Percentiles rank a stretch among this genome's conserved stretches.
Evolutionary conservation across 2,329 filamentous ascomycete species (phyloP).

Genomic region (Septoria petroselini): DNA sequence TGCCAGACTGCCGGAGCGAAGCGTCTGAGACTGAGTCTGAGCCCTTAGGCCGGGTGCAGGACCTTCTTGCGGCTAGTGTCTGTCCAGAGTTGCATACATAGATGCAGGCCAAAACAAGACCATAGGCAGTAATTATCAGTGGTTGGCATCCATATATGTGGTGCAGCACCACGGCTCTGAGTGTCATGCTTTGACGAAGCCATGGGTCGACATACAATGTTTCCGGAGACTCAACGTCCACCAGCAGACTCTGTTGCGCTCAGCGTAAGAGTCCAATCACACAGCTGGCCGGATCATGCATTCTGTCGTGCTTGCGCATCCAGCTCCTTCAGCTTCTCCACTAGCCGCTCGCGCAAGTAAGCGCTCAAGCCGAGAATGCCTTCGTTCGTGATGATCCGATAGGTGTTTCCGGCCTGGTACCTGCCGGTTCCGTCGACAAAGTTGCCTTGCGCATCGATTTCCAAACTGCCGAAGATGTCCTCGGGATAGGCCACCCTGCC

Average conservation of each 20-base stretch:
- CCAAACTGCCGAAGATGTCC: constrained; percentile 64
- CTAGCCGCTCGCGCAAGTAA: constrained; percentile 36
- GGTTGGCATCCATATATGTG: too few relatives aligned
- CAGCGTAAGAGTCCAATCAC: background rate
- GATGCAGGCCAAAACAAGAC: too few relatives aligned
- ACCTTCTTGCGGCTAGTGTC: too few relatives aligned
- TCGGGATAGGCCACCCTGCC: constrained; percentile 64
- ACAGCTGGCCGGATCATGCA: constrained; percentile 5
- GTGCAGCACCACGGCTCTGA: too few relatives aligned
- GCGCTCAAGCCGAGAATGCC: constrained; percentile 48
- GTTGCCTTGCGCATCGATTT: constrained; percentile 57
- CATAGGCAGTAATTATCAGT: too few relatives aligned
- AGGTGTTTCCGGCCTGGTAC: constrained; percentile 62
- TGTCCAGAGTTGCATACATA: too few relatives aligned
- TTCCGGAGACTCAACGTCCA: background rate
- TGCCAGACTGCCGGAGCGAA: too few relatives aligned
- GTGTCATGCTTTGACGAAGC: too few relatives aligned
- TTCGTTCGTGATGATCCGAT: constrained; percentile 58
- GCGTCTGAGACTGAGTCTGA: too few relatives aligned
- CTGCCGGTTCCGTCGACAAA: constrained; percentile 56
- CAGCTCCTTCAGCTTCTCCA: constrained; percentile 36
- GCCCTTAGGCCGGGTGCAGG: too few relatives aligned
- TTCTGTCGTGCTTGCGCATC: constrained; percentile 33
- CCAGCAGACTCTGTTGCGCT: background rate
- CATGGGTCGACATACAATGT: too few relatives aligned